Evolutionary conservation across 2,329 filamentous ascomycete species (phyloP), one percentile per base, ranked within the genome.

Genomic region (Aspergillus oerlinghausenensis): DNA sequence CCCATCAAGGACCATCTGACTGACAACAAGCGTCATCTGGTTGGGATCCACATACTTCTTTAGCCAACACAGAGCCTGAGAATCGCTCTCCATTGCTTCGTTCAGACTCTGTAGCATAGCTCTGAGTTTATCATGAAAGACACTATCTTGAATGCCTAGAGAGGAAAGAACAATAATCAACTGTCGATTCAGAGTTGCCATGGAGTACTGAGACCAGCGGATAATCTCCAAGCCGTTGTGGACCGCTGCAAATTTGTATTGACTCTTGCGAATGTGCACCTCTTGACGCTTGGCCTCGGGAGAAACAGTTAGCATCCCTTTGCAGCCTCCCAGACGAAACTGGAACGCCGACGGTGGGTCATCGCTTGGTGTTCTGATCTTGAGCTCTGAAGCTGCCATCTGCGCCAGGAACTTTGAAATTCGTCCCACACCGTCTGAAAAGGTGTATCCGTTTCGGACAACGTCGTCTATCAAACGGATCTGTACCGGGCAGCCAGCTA

Each of bases 401-500:
- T 85, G 78, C 0, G 92, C 89, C 23, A 96, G 77, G 57, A 90
- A 87, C 0, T 74, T 75, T 0, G 93, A 97, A n/a, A 99, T 90
- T 69, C 91, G 95, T 1, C 94, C 94, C 3, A 97, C 89, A 0
- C 94, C 94, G 67, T 99, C 94, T 0, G 89, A 94, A 70, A 97
- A 99, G 58, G 79, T 88, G 67, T 84, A 86, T 0, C 79, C 83
- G 49, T 89, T 85, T 2, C 81, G 80, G 57, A 85, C 78, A 21
- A 97, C 82, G 62, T 97, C 94, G 0, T 80, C 73, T 32, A 93
- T 84, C 4, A 79, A 77, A 11, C 83, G 78, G 26, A 83, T 71
- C 1, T 80, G 78, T 6, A 88, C 83, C 0, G 80, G 81, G 23
- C 86, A 84, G 17, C 85, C 82, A 28, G 79, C 80, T 45, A 96